Conservation (phyloP, 2,329 filamentous ascomycete genomes). For the Aureobasidium pullulans region DNA sequence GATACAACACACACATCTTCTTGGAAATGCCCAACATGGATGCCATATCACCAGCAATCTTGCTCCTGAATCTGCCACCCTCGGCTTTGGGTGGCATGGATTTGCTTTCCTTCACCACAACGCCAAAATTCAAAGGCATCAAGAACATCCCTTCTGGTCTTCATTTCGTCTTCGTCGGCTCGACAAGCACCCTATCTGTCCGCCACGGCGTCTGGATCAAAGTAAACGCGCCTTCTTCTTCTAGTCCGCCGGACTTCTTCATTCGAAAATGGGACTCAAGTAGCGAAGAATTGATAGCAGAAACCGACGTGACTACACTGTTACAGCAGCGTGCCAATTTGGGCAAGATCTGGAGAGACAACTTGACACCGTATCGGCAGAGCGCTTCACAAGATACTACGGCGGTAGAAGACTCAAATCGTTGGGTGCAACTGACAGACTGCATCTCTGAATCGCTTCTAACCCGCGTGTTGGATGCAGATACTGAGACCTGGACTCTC, state of each 20-base stretch:
- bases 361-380: conserved; percentile 42
- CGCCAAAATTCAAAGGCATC: conserved; percentile 54
- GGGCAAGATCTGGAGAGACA: conserved; percentile 48
- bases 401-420: conserved; percentile 34
- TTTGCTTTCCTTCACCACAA: conserved; percentile 55
- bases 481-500: conserved; percentile 46
- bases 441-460: conserved; percentile 43
- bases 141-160: conserved; percentile 51
- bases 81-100: conserved; percentile 48
- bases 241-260: conserved; percentile 35
- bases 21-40: background rate
- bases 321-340: conserved; percentile 50
- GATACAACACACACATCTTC: too few relatives aligned
- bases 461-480: conserved; percentile 41
- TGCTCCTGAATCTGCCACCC: conserved; percentile 39
- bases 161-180: conserved; percentile 56
- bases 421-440: conserved; percentile 49
- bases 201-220: conserved; percentile 57
- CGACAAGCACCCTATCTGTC: conserved; percentile 51
- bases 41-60: conserved; percentile 21
- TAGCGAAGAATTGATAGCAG: conserved; percentile 39
- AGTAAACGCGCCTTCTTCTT: conserved; percentile 24
- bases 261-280: conserved; percentile 50
- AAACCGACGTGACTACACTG: conserved; percentile 34
- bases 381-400: conserved; percentile 29